Evolutionary conservation across 768 basidiomycete species (phyloP).

Genomic region (Coprinellus micaceus): DNA sequence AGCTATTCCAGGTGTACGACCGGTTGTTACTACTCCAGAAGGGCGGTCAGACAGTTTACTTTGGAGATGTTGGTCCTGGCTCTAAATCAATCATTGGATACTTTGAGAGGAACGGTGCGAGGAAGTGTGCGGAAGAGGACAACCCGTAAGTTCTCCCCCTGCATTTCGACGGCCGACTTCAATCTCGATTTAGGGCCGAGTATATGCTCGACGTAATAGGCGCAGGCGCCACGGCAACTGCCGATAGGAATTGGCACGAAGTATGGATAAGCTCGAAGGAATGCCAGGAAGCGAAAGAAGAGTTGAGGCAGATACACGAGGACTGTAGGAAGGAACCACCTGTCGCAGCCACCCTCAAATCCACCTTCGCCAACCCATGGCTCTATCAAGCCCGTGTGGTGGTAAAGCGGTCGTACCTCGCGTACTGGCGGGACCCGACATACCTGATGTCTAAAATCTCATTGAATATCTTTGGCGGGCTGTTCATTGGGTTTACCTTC

Average conservation of each 20-base stretch:
- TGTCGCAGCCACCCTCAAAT: slow-evolving; percentile 33
- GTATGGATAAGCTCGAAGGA: slow-evolving; percentile 42
- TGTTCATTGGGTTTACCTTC: slow-evolving; percentile 64
- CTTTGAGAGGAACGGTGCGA: slow-evolving; percentile 67
- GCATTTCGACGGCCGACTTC: neutral
- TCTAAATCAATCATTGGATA: slow-evolving; percentile 60
- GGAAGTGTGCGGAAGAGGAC: slow-evolving; percentile 56
- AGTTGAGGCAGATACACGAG: slow-evolving; percentile 45
- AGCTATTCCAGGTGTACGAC: slow-evolving; percentile 81
- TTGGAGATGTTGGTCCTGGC: slow-evolving; percentile 70
- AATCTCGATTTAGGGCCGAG: slow-evolving; percentile 42
- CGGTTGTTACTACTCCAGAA: slow-evolving; percentile 69
- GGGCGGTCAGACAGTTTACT: slow-evolving; percentile 76
- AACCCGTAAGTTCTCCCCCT: slow-evolving; percentile 58
- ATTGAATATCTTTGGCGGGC: slow-evolving; percentile 50
- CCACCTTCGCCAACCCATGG: slow-evolving; percentile 54
- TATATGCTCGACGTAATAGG: slow-evolving; percentile 71
- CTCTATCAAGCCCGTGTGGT: slow-evolving; percentile 41
- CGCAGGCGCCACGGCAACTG: slow-evolving; percentile 61
- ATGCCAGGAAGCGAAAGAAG: slow-evolving; percentile 26
- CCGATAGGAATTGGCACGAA: slow-evolving; percentile 52
- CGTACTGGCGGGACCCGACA: slow-evolving; percentile 57
- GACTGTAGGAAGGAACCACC: slow-evolving; percentile 46
- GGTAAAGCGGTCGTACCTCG: slow-evolving; percentile 38
- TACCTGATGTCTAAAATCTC: slow-evolving; percentile 58